Evolutionary conservation across 768 basidiomycete species (phyloP).

Genomic region (Mrakia gelida): DNA sequence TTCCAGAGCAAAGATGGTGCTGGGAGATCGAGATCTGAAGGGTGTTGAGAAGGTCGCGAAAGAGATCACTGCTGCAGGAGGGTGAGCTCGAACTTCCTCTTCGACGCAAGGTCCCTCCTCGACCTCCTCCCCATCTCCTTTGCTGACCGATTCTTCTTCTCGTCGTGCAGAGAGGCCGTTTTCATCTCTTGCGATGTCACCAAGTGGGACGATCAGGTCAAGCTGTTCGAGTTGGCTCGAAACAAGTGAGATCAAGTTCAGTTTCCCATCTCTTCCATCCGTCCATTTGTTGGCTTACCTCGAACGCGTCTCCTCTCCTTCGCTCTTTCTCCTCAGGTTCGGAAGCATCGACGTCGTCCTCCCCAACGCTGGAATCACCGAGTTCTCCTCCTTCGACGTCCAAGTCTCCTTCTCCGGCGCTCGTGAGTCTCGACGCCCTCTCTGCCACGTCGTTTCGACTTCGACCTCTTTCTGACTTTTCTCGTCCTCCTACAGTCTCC

Average conservation of each 20-base stretch:
- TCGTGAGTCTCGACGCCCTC: neutral
- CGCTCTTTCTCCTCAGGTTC: neutral
- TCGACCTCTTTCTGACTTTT: neutral
- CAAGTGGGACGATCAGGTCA: conserved; percentile 20
- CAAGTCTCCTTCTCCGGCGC: neutral
- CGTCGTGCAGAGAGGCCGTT: neutral
- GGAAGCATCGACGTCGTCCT: conserved; percentile 28
- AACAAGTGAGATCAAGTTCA: neutral
- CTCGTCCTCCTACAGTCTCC: neutral
- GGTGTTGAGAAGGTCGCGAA: neutral
- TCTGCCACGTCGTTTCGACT: neutral
- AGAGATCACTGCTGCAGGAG: conserved; percentile 10
- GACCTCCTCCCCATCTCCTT: neutral
- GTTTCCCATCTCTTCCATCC: neutral
- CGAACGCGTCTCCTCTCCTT: neutral
- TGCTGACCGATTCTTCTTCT: neutral
- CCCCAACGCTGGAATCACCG: conserved; percentile 28
- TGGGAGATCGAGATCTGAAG: conserved; percentile 19
- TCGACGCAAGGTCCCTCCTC: neutral
- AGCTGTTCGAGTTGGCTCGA: conserved; percentile 1
- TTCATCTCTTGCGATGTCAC: conserved; percentile 18
- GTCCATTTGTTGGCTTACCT: no score
- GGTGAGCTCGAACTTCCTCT: conserved; percentile 1
- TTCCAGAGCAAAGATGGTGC: conserved; percentile 19
- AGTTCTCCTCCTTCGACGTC: conserved; percentile 7